phyloP scores from a whole-genome alignment of 768 basidiomycete genomes.

The Crassisporium funariophilum region DNA sequence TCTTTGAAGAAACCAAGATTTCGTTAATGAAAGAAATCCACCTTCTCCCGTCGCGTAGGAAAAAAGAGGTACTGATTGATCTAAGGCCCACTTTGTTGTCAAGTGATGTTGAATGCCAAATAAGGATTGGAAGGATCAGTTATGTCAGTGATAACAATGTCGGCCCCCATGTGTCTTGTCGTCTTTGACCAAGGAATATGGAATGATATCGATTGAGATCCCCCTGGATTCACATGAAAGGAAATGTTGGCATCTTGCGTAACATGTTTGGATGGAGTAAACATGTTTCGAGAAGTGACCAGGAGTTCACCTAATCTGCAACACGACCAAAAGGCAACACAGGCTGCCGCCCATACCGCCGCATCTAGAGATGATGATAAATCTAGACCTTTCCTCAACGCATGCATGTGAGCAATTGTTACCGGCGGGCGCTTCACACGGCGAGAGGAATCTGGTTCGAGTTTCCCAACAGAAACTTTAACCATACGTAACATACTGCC shows the following conservation, averaged over 20 bases:
- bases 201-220: conserved; percentile 14
- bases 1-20: conserved; percentile 7
- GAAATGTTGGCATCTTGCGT: not conserved
- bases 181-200: conserved; percentile 41
- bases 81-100: conserved; percentile 11
- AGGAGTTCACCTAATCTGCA: conserved; percentile 28
- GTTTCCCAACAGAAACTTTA: not conserved
- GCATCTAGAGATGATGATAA: conserved; percentile 16
- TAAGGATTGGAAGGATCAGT: conserved; percentile 9
- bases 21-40: conserved; percentile 6
- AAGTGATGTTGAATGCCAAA: conserved; percentile 25
- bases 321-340: conserved; percentile 33
- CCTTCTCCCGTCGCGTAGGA: not conserved
- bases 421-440: not conserved
- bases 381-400: not conserved
- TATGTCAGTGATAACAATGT: conserved; percentile 22
- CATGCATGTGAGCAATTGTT: not conserved
- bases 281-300: conserved; percentile 1
- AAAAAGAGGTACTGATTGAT: conserved; percentile 17
- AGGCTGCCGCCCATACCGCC: conserved; percentile 30
- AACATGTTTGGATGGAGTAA: conserved; percentile 19
- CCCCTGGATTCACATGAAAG: conserved; percentile 1
- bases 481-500: conserved; percentile 22
- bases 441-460: not conserved
- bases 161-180: conserved; percentile 24